Conservation (phyloP, 768 basidiomycete genomes). For the Termitomyces sp. region DNA sequence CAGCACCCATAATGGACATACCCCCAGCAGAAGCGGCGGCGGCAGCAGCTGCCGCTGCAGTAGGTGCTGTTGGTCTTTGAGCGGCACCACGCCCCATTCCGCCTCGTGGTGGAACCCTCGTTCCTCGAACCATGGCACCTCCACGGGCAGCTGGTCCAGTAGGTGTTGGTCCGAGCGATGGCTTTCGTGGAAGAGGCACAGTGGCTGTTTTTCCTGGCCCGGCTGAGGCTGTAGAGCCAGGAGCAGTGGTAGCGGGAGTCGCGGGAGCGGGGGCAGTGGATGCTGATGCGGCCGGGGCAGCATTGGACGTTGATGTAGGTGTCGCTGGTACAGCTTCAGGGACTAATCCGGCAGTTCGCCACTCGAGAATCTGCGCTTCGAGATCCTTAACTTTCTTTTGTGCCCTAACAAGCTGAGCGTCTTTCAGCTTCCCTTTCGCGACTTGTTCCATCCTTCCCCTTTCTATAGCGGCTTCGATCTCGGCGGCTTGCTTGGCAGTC, state of each 20-base stretch:
- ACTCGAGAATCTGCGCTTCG: constrained; percentile 55
- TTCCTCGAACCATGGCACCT: constrained; percentile 27
- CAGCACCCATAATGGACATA: constrained; percentile 60
- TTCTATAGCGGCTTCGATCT: constrained; percentile 62
- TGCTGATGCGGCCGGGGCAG: constrained; percentile 21
- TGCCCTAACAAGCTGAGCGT: constrained; percentile 56
- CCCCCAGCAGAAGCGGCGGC: constrained; percentile 23
- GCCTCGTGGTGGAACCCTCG: constrained; percentile 18
- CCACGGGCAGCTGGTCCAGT: constrained; percentile 21
- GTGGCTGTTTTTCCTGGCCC: constrained; percentile 5
- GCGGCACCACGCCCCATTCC: constrained; percentile 15
- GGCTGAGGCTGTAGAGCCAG: constrained; percentile 7
- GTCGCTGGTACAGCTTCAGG: constrained; percentile 26
- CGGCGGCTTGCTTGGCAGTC: constrained; percentile 42
- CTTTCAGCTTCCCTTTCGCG: constrained; percentile 64
- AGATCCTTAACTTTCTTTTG: constrained; percentile 63
- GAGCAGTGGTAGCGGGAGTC: not conserved
- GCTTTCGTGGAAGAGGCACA: constrained; percentile 14
- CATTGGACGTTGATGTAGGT: constrained; percentile 19
- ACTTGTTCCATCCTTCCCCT: constrained; percentile 59
- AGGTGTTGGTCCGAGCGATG: constrained; percentile 14
- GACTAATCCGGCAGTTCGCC: constrained; percentile 44
- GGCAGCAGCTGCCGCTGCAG: constrained; percentile 9
- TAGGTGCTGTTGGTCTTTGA: constrained; percentile 21
- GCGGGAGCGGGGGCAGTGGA: not conserved